Evolutionary conservation across 1,284 basidiomycete species (phyloP).

Genomic region (Pulchroboletus neoregius): DNA sequence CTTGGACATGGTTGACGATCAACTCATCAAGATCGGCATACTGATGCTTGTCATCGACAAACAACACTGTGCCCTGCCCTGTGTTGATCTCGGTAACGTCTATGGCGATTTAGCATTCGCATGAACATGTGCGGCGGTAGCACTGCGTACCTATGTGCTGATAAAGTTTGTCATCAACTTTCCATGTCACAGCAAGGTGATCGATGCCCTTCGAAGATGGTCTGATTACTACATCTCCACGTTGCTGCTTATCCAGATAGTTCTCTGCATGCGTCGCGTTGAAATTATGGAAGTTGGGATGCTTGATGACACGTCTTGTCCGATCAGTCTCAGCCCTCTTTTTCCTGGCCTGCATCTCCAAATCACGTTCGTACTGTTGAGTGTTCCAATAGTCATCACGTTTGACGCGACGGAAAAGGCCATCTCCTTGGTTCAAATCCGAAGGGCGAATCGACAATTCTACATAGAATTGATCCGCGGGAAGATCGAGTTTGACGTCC

Average conservation of each 20-base stretch:
- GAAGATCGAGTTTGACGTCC: constrained; percentile 62
- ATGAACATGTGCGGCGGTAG: background rate
- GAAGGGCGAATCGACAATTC: constrained; percentile 72
- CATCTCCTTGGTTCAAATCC: constrained; percentile 69
- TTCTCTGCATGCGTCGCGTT: constrained; percentile 88
- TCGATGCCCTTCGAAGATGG: constrained; percentile 93
- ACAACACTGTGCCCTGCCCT: constrained; percentile 68
- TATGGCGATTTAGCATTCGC: constrained; percentile 31
- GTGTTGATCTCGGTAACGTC: constrained; percentile 90
- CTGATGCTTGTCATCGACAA: constrained; percentile 78
- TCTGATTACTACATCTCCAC: constrained; percentile 93
- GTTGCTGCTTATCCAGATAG: constrained; percentile 85
- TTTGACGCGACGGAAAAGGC: constrained; percentile 57
- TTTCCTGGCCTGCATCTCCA: constrained; percentile 75
- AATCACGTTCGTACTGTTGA: constrained; percentile 63
- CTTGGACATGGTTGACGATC: constrained; percentile 96
- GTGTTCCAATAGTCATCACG: constrained; percentile 70
- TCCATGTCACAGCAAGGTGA: constrained; percentile 98
- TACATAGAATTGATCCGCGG: constrained; percentile 63
- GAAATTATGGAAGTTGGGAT: constrained; percentile 98
- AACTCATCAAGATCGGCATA: constrained; percentile 97
- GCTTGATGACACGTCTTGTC: constrained; percentile 88
- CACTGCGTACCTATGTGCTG: constrained; percentile 85
- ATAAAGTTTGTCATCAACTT: constrained; percentile 94
- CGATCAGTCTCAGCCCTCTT: constrained; percentile 78